A percentile compares a stretch with the other conserved stretches of the same genome.
Conservation (phyloP, 768 basidiomycete genomes). For the Pleurotus salmoneostramineus region DNA sequence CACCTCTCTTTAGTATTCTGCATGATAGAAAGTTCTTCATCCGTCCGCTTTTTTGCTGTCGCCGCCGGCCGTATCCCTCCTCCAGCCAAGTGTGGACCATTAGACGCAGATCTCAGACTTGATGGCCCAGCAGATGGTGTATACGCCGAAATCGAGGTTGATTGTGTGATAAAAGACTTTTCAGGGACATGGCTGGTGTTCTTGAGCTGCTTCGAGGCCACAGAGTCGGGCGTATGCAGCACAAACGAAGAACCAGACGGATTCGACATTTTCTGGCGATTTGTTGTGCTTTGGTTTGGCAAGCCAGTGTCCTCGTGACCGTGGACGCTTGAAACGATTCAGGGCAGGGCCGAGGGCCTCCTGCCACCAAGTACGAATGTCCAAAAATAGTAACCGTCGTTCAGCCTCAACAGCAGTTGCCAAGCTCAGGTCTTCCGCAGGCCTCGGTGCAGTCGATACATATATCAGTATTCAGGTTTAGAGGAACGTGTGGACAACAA, state of each 20-base stretch:
- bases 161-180: slow-evolving; percentile 18
- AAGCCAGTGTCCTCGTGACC: slow-evolving; percentile 10
- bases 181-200: slow-evolving; percentile 13
- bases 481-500: background rate
- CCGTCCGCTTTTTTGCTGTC: slow-evolving; percentile 33
- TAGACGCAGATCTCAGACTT: slow-evolving; percentile 19
- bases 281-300: slow-evolving; percentile 9
- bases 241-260: slow-evolving; percentile 28
- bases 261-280: slow-evolving; percentile 36
- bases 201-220: slow-evolving; percentile 14
- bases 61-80: slow-evolving; percentile 12
- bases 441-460: background rate
- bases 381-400: background rate
- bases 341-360: slow-evolving; percentile 8
- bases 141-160: slow-evolving; percentile 14
- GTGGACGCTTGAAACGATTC: slow-evolving; percentile 6
- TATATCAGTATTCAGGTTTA: background rate
- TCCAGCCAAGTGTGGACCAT: background rate
- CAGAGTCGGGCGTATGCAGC: slow-evolving; percentile 21
- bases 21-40: slow-evolving; percentile 49
- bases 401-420: slow-evolving; percentile 3
- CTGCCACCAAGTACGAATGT: background rate
- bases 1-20: slow-evolving; percentile 48
- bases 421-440: background rate
- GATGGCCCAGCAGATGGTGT: slow-evolving; percentile 22